Evolutionary conservation across 2,329 filamentous ascomycete species (phyloP), one percentile per base, ranked within the genome.

Genomic region (Microascus cirrosus): DNA sequence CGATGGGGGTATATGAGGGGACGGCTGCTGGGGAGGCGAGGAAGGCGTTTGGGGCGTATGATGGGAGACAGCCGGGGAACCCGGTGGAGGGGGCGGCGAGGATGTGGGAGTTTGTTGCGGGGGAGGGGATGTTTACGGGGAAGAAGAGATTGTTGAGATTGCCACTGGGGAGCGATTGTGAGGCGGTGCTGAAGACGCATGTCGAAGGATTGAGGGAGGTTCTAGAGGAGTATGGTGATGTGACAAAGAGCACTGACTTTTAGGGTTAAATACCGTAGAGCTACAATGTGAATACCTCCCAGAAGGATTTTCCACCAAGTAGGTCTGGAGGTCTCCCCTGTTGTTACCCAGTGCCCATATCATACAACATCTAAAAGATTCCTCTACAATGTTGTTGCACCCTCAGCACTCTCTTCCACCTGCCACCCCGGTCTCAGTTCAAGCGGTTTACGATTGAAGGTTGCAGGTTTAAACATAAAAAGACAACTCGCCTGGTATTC

Each of bases 1-100:
- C 62, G 2, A 60, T 63, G 11, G 62, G 59, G 5, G 61, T 63
- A 1, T 73, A 73, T 56, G 60, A 68, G 51, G 67, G 63, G 22
- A 67, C 64, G 2, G 61, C 63, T 0, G 65, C 67, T 1, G 63
- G 61, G 10, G 62, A 64, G 20, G 63, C 62, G 6, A 59, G 67
- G 5, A 59, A 64, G 1, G 64, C 62, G 24, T 63, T 71, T 39
- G 61, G 62, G 4, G 63, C 58, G 2, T 59, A 63, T 7, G 61
- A 69, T 34, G 66, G 69, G 7, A 70, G 67, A 51, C 73, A 75
- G 60, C 64, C 66, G 0, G 73, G 74, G 2, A 70, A 77, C 59
- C 73, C 73, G 3, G 64, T 62, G n/a, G 71, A 72, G 61, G 68
- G 62, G 1, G 71, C 68, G 28, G 62, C 70, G 28, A 59, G 69